Base-by-base conservation (phyloP, 2,329 filamentous ascomycete genomes). In the Aspergillus thermomutatus region DNA sequence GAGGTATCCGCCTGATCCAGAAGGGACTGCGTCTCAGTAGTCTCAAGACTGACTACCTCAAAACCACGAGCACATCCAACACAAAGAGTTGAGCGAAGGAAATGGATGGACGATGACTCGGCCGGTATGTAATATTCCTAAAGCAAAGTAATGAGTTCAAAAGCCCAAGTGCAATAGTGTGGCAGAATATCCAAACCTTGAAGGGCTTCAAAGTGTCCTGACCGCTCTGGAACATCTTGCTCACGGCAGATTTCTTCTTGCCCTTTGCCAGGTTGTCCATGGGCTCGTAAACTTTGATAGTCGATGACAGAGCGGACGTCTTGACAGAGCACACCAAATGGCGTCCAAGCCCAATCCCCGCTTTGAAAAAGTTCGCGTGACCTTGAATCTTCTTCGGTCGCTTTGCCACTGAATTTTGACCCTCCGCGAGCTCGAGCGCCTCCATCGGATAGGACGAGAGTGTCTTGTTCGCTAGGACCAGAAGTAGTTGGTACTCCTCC, bases 241-340 rank as follows among this genome's bases (percentile, higher is more conserved):
- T 88, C 58, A 99, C 87, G 19, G 94, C 93, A 68, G 92, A 94
- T 72, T 96, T 95, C 79, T 95, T 97, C 80, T 94, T 95, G 57
- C 90, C 91, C 79, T 92, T 94, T 54, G 89, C 88, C 82, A 96
- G 89, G 60, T 91, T 89, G 71, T 97, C 94, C 77, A 96, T 96
- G 1, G 94, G 94, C 77, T 99, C 93, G 75, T 91, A 97, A n/a
- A 97, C 94, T 77, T 97, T 97, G 80, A 99, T 96, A 1, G 93
- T 97, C 14, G 91, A 96, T 52, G 91, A 96, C 31, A 97, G 80
- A 3, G 92, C 90, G 19, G 90, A 93, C 43, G 91, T 96, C 79
- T 96, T 97, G 69, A 97, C 94, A 65, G 91, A 95, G 77, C 93
- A 97, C 28, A 99, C 94, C 53, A 99, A 82, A 71, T 97, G 94